These are phyloP conservation scores for Fragaria ananassa DNA, from an alignment of 306 rosid species.

Conservation along the genomic window DNA sequence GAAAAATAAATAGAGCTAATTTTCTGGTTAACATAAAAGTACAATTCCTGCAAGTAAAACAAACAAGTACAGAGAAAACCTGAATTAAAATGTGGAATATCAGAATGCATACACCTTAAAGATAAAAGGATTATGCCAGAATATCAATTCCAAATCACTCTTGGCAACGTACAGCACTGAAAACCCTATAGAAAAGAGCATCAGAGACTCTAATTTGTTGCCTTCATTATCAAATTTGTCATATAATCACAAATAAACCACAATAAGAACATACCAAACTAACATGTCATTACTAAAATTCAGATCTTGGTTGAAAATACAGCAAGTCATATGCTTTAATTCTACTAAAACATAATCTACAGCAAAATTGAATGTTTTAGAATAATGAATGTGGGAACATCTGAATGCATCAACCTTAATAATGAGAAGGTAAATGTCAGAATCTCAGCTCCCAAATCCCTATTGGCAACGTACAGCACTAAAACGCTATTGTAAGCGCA, in stretches of 20 bases:
- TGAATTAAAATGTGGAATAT: conserved; percentile 41
- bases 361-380: background rate
- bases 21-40: too few species aligned
- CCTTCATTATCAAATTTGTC: background rate
- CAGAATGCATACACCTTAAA: conserved; percentile 56
- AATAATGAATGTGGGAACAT: conserved; percentile 41
- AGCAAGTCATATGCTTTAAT: background rate
- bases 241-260: background rate
- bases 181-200: conserved; percentile 3
- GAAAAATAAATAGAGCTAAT: background rate
- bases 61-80: background rate
- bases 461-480: conserved; percentile 97
- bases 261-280: background rate
- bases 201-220: conserved; percentile 21
- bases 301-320: background rate
- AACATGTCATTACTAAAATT: background rate
- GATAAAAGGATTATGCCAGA: background rate
- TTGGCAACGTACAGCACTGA: conserved; percentile 23
- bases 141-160: background rate
- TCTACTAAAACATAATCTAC: background rate
- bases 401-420: conserved; percentile 60
- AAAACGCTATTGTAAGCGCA: conserved; percentile 48
- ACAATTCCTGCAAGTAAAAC: background rate
- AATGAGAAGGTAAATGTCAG: conserved; percentile 41
- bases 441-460: conserved; percentile 55